Percentiles rank a stretch among this genome's conserved stretches.
phyloP scores from a whole-genome alignment of 2,329 filamentous ascomycete genomes.

The Penicillium sp. region DNA sequence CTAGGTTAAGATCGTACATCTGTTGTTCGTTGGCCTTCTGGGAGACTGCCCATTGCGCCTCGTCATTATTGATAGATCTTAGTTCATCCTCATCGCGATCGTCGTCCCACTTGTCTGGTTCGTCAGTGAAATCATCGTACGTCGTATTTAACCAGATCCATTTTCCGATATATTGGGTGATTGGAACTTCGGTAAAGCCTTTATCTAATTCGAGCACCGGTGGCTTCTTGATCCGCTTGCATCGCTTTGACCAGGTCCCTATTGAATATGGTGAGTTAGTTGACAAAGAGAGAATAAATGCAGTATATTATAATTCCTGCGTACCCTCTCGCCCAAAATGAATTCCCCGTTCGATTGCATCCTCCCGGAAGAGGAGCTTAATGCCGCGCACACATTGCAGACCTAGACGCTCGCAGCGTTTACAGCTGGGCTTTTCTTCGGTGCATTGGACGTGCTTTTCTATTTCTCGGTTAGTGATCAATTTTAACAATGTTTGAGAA shows the following conservation, averaged over 20 bases:
- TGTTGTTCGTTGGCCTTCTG: constrained; percentile 12
- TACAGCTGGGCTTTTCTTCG: constrained; percentile 26
- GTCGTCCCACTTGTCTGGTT: neutral
- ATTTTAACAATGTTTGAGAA: neutral
- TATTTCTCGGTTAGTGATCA: constrained; percentile 1
- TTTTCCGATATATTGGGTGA: constrained; percentile 15
- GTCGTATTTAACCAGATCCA: constrained; percentile 27
- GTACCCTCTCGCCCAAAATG: constrained; percentile 23
- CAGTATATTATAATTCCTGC: neutral
- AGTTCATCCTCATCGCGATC: neutral
- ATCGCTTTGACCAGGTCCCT: constrained; percentile 13
- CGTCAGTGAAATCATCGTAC: constrained; percentile 17
- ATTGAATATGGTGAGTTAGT: neutral
- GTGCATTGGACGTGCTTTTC: constrained; percentile 29
- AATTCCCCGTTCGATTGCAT: constrained; percentile 28
- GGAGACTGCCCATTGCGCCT: constrained; percentile 3
- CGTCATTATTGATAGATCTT: constrained; percentile 14
- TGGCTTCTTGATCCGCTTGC: constrained; percentile 11
- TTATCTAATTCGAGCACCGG: constrained; percentile 8
- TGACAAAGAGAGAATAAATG: neutral
- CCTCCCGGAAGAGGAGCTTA: constrained; percentile 27
- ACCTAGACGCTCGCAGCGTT: constrained; percentile 24
- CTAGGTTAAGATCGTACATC: neutral
- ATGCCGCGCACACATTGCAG: constrained; percentile 23
- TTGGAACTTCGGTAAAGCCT: constrained; percentile 8